Percentiles rank a stretch among this genome's conserved stretches.
These are phyloP conservation scores for Pseudogymnoascus sp. DNA, from an alignment of 2,329 filamentous ascomycete genomes.

Conservation along the genomic window DNA sequence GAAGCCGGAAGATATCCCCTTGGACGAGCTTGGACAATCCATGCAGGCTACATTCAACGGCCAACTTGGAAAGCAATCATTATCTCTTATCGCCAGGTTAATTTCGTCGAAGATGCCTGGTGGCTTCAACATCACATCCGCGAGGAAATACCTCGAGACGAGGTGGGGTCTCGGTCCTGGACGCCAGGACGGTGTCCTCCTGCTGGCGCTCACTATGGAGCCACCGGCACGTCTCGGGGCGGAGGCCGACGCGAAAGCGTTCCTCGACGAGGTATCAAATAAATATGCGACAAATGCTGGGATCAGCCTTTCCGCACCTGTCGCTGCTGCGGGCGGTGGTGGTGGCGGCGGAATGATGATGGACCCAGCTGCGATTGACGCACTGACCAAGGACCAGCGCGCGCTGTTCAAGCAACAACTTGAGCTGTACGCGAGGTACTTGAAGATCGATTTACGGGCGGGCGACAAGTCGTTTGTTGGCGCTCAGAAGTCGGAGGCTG, in stretches of 20 bases:
- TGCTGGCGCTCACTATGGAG: constrained; percentile 89
- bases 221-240: constrained; percentile 80
- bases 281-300: constrained; percentile 83
- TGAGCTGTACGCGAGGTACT: constrained; percentile 86
- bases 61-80: constrained; percentile 93
- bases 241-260: constrained; percentile 85
- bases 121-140: constrained; percentile 96
- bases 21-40: constrained; percentile 87
- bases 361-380: constrained; percentile 95
- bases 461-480: constrained; percentile 88
- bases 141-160: constrained; percentile 90
- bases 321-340: constrained; percentile 64
- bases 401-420: constrained; percentile 97
- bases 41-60: constrained; percentile 99
- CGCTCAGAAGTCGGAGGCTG: constrained; percentile 75
- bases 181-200: constrained; percentile 81
- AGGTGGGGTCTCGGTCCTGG: constrained; percentile 83
- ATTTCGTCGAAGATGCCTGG: constrained; percentile 99
- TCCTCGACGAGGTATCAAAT: constrained; percentile 78
- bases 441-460: constrained; percentile 94
- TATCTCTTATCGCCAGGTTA: constrained; percentile 83
- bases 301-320: constrained; percentile 70
- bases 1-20: constrained; percentile 93
- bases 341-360: constrained; percentile 92
- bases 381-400: constrained; percentile 91